Base-by-base conservation (phyloP, 495 filamentous ascomycete species). In the Trypethelium eluteriae region DNA sequence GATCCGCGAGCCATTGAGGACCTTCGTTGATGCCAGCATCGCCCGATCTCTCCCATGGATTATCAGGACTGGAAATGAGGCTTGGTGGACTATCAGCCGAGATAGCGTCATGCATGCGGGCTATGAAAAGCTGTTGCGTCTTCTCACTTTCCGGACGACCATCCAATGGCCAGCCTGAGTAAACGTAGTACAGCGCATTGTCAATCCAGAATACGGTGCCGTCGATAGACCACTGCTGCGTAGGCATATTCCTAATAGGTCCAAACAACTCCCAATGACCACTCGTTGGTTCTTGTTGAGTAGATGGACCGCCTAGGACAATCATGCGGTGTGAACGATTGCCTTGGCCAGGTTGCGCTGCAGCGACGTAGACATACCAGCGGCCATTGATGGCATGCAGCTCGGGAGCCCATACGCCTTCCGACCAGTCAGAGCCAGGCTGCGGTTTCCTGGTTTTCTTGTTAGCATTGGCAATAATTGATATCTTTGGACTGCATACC, bases 301-400 rank as follows among this genome's bases (percentile, higher is more conserved):
- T 66, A 2, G 65, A 66, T 16, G 74, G 75, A n/a, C 74, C 74
- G 64, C 62, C 64, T 18, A 76, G 70, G n/a, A 77, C 73, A 53
- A 66, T 74, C 66, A 71, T 72, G n/a, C 75, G 67, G 66, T 77
- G 75, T 18, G 68, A 70, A 2, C 59, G 38, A 67, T 77, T 75
- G 34, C 71, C 71, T 4, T 64, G 41, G 59, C 66, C 56, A 32
- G 70, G 69, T 49, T 75, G 67, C 25, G 68, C 73, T 46, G 70
- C 74, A 12, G 74, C 70, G 61, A 74, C 71, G 66, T 76, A 76
- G 66, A 76, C 69, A 59, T 74, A 77, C 75, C 75, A 77, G 2
- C 68, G 68, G 2, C 73, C 73, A 39, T 69, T 35, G 36, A 77
- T 41, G 62, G 47, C 62, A 66, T 77, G 75, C 7, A 77, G 69